These are phyloP conservation scores for Thamnidium elegans DNA, from an alignment of 192 early-diverging fungal species.

Conservation along the genomic window DNA sequence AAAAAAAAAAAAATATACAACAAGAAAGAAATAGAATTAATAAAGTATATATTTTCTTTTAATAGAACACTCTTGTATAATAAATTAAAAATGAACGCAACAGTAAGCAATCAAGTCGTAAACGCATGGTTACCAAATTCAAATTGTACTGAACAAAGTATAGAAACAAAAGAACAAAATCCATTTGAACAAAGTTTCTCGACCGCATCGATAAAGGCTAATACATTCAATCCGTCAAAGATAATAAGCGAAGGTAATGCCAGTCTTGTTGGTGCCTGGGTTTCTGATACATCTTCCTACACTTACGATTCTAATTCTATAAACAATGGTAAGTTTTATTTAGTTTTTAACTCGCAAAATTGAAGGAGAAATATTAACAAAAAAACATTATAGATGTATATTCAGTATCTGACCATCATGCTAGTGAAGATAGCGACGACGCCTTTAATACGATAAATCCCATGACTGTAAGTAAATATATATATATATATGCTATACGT, in stretches of 20 bases:
- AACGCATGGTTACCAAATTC: too few relatives aligned
- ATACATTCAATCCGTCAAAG: not conserved
- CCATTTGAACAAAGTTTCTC: slow-evolving; percentile 14
- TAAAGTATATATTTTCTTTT: too few relatives aligned
- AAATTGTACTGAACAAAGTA: too few relatives aligned
- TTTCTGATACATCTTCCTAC: slow-evolving; percentile 4
- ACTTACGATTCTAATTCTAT: not conserved
- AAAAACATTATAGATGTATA: too few relatives aligned
- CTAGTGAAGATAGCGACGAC: too few relatives aligned
- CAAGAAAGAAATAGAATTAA: too few relatives aligned
- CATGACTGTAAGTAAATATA: too few relatives aligned
- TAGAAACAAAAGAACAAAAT: slow-evolving; percentile 1
- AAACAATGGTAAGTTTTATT: slow-evolving; percentile 28
- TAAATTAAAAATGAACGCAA: not conserved
- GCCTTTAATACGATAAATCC: too few relatives aligned
- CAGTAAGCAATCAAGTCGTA: not conserved
- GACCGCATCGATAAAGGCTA: not conserved
- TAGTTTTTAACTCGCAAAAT: slow-evolving; percentile 39
- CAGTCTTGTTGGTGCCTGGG: not conserved
- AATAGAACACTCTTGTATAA: not conserved
- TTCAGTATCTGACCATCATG: too few relatives aligned
- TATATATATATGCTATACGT: too few relatives aligned
- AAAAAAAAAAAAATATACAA: too few relatives aligned
- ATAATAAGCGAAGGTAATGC: not conserved
- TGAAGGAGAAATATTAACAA: not conserved